phyloP scores from a whole-genome alignment of 495 filamentous ascomycete genomes.

The Neurospora sp. region DNA sequence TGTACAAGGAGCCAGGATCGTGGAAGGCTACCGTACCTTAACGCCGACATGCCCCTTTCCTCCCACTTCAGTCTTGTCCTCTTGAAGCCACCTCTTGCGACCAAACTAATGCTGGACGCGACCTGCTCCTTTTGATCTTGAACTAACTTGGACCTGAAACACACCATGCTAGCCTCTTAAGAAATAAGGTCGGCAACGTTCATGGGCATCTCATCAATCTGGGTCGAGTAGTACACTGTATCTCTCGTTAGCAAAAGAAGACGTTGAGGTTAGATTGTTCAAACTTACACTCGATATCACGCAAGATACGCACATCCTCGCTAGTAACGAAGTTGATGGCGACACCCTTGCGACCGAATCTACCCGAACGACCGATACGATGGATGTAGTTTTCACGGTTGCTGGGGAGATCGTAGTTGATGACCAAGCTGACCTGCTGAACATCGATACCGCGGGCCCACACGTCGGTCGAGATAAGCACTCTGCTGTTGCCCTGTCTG shows the following conservation, averaged over 20 bases:
- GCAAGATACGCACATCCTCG: conserved; percentile 98
- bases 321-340: conserved; percentile 99
- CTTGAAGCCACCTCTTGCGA: not conserved
- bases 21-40: not conserved
- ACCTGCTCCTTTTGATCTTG: not conserved
- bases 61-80: not conserved
- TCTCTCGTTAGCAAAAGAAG: conserved; percentile 8
- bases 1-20: not conserved
- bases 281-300: conserved; percentile 73
- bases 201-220: conserved; percentile 85
- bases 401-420: conserved; percentile 98
- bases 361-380: conserved; percentile 95
- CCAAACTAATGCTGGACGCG: not conserved
- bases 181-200: conserved; percentile 65
- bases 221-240: conserved; percentile 59
- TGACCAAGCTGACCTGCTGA: conserved; percentile 97
- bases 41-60: not conserved
- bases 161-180: conserved; percentile 5
- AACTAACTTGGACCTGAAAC: not conserved
- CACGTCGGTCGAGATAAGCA: conserved; percentile 94
- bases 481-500: conserved; percentile 92
- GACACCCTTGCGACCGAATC: conserved; percentile 99
- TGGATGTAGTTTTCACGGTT: conserved; percentile 99
- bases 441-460: conserved; percentile 99
- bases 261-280: not conserved